Conservation (phyloP, 2,329 filamentous ascomycete species). For the Magnaporthiopsis poae region DNA sequence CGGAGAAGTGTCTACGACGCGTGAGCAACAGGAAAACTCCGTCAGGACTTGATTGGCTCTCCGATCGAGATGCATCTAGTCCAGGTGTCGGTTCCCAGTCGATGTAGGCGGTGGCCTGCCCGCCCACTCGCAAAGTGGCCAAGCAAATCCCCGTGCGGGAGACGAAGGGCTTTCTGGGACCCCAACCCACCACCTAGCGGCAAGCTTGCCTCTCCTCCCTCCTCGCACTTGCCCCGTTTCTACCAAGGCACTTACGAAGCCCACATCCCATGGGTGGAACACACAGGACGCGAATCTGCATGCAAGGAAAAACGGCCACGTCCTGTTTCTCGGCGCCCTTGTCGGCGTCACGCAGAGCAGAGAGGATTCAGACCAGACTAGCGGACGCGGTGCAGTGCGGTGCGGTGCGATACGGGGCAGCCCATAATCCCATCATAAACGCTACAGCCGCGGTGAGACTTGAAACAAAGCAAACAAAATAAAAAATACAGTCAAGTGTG, state of each 20-base stretch:
- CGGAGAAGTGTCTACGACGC: neutral
- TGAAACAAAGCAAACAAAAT: neutral
- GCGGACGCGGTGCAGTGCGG: too few relatives aligned
- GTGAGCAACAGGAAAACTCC: neutral
- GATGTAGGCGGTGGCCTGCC: neutral
- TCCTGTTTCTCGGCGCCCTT: neutral
- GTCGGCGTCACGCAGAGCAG: neutral
- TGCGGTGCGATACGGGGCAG: neutral
- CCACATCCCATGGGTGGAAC: neutral
- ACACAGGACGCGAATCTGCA: neutral
- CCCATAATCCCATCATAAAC: neutral
- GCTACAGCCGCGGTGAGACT: neutral
- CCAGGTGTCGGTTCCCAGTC: neutral
- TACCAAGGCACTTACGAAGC: neutral
- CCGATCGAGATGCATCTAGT: neutral
- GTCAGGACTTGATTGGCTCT: neutral
- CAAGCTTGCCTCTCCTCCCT: neutral
- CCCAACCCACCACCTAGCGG: neutral
- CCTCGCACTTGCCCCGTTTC: neutral
- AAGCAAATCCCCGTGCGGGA: neutral
- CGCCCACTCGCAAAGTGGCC: neutral
- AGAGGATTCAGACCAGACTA: neutral
- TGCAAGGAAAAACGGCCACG: neutral
- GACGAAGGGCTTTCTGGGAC: neutral
- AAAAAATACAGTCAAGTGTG: neutral